phyloP scores from a whole-genome alignment of 164 flowering plant species.

The Pachysandra terminalis region DNA sequence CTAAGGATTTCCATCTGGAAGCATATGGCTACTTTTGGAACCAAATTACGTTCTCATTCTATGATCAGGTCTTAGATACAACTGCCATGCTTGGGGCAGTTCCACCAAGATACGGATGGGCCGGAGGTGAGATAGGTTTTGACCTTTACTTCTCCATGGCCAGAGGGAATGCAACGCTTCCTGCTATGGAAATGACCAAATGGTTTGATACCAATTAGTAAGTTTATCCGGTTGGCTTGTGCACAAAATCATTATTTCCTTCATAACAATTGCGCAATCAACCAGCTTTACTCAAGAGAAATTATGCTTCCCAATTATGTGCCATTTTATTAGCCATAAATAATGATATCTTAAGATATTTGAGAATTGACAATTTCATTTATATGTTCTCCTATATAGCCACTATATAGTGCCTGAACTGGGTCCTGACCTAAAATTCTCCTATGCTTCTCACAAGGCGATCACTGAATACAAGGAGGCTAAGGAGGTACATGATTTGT shows the following conservation, averaged over 20 bases:
- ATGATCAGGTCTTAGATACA: conserved; percentile 29
- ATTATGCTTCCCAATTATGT: not conserved
- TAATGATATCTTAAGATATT: not conserved
- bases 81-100: conserved; percentile 32
- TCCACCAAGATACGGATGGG: conserved; percentile 25
- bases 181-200: conserved; percentile 35
- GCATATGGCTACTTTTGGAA: conserved; percentile 23
- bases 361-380: not conserved
- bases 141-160: conserved; percentile 29
- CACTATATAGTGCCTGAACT: conserved; percentile 28
- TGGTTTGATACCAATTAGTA: conserved; percentile 33
- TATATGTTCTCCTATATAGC: conserved; percentile 4
- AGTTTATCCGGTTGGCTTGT: conserved; percentile 7
- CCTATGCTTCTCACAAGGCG: conserved; percentile 25
- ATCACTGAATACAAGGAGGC: conserved; percentile 28
- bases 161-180: conserved; percentile 25
- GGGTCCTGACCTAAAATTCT: conserved; percentile 21
- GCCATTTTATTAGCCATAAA: not conserved
- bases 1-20: conserved; percentile 26
- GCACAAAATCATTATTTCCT: not conserved
- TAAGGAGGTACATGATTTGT: conserved; percentile 19
- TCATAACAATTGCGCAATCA: not conserved
- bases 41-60: conserved; percentile 25
- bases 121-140: conserved; percentile 26
- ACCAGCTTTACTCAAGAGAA: not conserved